Conservation (phyloP, 805 yeast species). For the Starmerella kuoi region DNA sequence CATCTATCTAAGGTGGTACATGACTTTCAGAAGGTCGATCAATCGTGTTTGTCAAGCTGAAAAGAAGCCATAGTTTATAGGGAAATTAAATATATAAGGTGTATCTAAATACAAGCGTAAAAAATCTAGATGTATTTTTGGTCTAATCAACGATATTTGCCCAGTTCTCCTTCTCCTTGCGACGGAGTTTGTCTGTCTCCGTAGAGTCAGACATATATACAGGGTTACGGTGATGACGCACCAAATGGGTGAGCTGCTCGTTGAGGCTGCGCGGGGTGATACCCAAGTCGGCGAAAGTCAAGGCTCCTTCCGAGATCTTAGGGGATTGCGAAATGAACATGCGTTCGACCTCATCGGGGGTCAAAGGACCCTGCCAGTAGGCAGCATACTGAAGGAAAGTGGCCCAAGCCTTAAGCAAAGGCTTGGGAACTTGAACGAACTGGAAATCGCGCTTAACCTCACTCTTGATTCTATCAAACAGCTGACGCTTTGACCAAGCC, state of each 20-base stretch:
- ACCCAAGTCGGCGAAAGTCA: constrained; percentile 59
- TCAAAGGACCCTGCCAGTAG: constrained; percentile 39
- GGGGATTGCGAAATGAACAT: constrained; percentile 50
- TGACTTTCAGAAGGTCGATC: too few species aligned
- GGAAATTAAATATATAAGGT: too few species aligned
- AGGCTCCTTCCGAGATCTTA: constrained; percentile 44
- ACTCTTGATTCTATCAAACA: constrained; percentile 58
- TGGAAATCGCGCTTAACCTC: constrained; percentile 38
- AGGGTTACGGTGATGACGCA: constrained; percentile 25
- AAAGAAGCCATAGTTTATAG: too few species aligned
- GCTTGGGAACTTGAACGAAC: constrained; percentile 33
- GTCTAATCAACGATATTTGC: constrained; percentile 23
- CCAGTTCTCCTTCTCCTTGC: constrained; percentile 23
- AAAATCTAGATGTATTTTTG: too few species aligned
- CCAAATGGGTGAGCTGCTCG: constrained; percentile 31
- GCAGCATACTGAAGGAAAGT: constrained; percentile 30
- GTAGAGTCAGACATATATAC: constrained; percentile 22
- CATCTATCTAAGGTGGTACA: too few species aligned
- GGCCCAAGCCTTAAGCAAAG: constrained; percentile 30
- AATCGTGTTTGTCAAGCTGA: too few species aligned
- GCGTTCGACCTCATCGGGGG: constrained; percentile 66
- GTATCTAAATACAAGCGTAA: too few species aligned
- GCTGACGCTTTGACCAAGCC: constrained; percentile 45
- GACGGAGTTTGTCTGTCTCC: constrained; percentile 24
- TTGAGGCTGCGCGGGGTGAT: constrained; percentile 45